Percentiles rank a stretch among this genome's conserved stretches.
These are phyloP conservation scores for Hypoxylon sp. DNA, from an alignment of 2,329 filamentous ascomycete genomes.

Conservation along the genomic window DNA sequence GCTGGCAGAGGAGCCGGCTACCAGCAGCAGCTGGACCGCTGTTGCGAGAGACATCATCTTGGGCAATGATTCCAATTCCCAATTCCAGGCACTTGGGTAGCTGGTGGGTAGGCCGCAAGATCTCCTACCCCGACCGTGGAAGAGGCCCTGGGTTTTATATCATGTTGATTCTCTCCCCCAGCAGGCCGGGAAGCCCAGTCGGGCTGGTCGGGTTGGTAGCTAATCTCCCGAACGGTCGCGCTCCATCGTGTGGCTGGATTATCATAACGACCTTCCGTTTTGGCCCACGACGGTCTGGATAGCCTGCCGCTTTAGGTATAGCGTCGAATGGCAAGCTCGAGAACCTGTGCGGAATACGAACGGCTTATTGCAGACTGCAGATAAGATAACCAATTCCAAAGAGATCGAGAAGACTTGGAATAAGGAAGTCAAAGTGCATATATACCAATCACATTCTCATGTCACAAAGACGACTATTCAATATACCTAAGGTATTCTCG, in stretches of 20 bases:
- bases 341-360: conserved; percentile 8
- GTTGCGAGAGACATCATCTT: conserved; percentile 48
- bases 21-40: conserved; percentile 47
- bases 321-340: not conserved
- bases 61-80: conserved; percentile 25
- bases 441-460: too few species aligned
- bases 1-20: conserved; percentile 44
- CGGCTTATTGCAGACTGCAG: not conserved
- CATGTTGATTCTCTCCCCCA: conserved; percentile 19
- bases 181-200: not conserved
- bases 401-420: not conserved
- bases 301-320: conserved; percentile 35
- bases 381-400: not conserved
- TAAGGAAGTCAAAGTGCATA: too few species aligned
- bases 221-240: conserved; percentile 23
- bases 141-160: conserved; percentile 7
- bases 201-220: conserved; percentile 22
- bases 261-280: conserved; percentile 35
- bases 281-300: conserved; percentile 14
- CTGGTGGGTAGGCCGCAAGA: conserved; percentile 6
- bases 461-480: too few species aligned
- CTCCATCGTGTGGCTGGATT: conserved; percentile 31
- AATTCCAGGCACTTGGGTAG: conserved; percentile 12
- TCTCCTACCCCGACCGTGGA: conserved; percentile 7
- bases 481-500: too few species aligned